Evolutionary conservation across 2,329 filamentous ascomycete genomes (phyloP).

Genomic region (Blastomyces percursus): DNA sequence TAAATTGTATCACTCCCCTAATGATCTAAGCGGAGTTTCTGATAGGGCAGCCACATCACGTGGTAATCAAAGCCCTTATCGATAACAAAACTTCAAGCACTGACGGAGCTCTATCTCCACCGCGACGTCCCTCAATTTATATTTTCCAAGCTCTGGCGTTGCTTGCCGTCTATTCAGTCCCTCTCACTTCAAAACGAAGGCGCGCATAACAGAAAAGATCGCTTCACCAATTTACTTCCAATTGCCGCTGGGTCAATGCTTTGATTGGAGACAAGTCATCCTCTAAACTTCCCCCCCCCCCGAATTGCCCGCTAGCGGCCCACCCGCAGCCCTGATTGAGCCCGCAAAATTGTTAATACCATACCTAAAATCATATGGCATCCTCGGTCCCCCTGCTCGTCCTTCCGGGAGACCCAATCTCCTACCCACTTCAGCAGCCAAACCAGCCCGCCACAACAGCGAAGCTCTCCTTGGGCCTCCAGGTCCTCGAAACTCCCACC

Average conservation of each 20-base stretch:
- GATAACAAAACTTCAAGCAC: background rate
- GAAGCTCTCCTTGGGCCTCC: conserved; percentile 72
- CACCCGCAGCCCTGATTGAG: background rate
- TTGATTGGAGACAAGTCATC: background rate
- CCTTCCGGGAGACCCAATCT: conserved; percentile 65
- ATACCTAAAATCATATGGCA: background rate
- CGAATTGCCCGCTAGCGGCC: background rate
- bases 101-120: background rate
- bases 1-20: background rate
- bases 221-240: background rate
- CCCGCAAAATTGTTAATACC: background rate
- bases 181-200: background rate
- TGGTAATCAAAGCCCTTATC: background rate
- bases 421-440: conserved; percentile 51
- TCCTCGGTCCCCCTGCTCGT: conserved; percentile 49
- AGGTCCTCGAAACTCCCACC: conserved; percentile 56
- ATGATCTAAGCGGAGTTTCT: background rate
- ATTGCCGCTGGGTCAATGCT: background rate
- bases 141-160: background rate
- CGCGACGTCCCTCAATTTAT: background rate
- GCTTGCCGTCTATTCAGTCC: background rate
- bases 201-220: background rate
- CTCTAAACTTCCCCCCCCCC: background rate
- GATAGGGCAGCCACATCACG: background rate
- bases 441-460: conserved; percentile 55